These are phyloP conservation scores for Leishmania amazonensis DNA, from an alignment of 208 protist species.

Conservation along the genomic window DNA sequence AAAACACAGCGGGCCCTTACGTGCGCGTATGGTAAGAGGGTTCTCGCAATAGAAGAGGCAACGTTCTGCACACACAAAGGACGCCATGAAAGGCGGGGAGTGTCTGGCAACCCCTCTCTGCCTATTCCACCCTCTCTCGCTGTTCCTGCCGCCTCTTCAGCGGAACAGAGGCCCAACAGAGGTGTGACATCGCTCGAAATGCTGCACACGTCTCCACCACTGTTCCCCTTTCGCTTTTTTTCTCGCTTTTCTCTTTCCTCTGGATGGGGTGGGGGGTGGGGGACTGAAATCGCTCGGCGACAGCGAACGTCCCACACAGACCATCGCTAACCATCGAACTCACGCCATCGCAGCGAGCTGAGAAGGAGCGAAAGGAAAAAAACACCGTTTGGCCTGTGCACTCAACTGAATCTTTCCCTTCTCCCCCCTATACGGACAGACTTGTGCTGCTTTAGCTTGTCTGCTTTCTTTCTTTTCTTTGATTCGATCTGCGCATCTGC, in stretches of 20 bases:
- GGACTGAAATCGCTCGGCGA: not conserved
- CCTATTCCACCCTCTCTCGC: not conserved
- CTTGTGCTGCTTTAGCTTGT: not conserved
- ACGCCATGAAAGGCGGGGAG: not conserved
- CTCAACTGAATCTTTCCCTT: not conserved
- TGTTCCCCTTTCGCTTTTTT: not conserved
- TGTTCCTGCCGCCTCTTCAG: not conserved
- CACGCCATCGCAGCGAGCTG: not conserved
- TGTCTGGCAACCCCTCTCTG: not conserved
- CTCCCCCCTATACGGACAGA: not conserved
- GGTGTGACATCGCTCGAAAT: not conserved
- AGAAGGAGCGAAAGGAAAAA: not conserved
- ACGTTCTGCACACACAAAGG: not conserved
- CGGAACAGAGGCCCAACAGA: not conserved
- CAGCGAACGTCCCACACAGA: not conserved
- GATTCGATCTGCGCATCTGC: not conserved
- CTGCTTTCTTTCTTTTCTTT: not conserved
- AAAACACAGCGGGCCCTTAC: not conserved
- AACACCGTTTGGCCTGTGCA: not conserved
- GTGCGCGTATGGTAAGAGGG: not conserved
- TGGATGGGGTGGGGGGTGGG: not conserved
- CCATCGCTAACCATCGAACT: not conserved
- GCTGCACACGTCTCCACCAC: not conserved
- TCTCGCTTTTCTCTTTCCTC: not conserved
- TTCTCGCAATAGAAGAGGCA: not conserved